Percentiles rank a stretch among this genome's conserved stretches.
Evolutionary conservation across 257 asterid genomes (phyloP).

Genomic region (Pogostemon cablin): DNA sequence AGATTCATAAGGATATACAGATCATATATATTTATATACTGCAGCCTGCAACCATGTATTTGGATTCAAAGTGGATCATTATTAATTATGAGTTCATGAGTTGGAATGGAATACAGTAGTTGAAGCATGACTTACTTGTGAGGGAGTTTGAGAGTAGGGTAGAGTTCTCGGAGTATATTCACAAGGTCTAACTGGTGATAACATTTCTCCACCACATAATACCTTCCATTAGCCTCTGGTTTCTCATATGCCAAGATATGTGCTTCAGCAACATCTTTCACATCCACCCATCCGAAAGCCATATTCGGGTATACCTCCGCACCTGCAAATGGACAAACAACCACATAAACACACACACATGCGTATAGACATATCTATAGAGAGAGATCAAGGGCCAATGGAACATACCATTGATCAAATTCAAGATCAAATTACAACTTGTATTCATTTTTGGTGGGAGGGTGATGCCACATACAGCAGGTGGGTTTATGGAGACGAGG

Average conservation of each 20-base stretch:
- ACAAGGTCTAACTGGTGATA: constrained; percentile 47
- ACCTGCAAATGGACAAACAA: constrained; percentile 36
- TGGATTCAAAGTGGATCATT: too few relatives aligned
- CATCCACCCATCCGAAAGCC: constrained; percentile 54
- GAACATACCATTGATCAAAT: constrained; percentile 51
- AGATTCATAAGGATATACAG: not conserved
- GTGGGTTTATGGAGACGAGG: constrained; percentile 59
- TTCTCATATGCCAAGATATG: constrained; percentile 63
- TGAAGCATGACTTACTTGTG: constrained; percentile 42
- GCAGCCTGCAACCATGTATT: too few relatives aligned
- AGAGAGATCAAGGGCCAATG: not conserved
- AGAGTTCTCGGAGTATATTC: constrained; percentile 41
- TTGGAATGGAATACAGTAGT: too few relatives aligned
- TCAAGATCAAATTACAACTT: constrained; percentile 47
- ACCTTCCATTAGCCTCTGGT: constrained; percentile 67
- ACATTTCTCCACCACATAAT: constrained; percentile 51
- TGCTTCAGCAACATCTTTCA: constrained; percentile 63
- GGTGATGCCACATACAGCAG: constrained; percentile 60
- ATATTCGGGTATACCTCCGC: constrained; percentile 48
- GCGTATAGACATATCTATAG: too few relatives aligned
- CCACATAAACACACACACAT: not conserved
- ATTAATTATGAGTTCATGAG: too few relatives aligned
- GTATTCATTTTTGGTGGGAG: constrained; percentile 66
- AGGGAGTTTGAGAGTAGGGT: constrained; percentile 47
- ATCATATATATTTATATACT: too few relatives aligned